Evolutionary conservation across 805 yeast genomes (phyloP).

Genomic region (Zygoascus ofunaensis): DNA sequence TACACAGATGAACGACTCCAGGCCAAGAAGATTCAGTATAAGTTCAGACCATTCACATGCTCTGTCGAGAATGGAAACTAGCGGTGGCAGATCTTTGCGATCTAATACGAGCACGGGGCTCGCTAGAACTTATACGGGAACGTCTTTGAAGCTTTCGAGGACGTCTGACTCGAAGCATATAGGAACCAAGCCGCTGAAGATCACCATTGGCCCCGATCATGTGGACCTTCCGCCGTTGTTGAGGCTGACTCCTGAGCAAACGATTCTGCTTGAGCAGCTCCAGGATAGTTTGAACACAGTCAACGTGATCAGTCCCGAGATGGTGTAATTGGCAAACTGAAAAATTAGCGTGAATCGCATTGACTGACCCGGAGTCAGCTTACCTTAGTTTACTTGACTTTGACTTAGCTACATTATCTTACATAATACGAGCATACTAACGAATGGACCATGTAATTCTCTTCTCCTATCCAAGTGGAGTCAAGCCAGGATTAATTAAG

Average conservation of each 20-base stretch:
- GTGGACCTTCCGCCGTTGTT: conserved; percentile 3
- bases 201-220: conserved; percentile 2
- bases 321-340: background rate
- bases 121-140: background rate
- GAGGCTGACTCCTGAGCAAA: conserved; percentile 18
- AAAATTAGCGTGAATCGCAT: too few relatives aligned
- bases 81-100: background rate
- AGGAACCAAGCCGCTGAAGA: conserved; percentile 1
- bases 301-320: conserved; percentile 2
- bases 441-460: too few relatives aligned
- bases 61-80: background rate
- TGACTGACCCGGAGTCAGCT: too few relatives aligned
- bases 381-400: too few relatives aligned
- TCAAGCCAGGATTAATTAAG: too few relatives aligned
- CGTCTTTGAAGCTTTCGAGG: background rate
- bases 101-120: background rate
- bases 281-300: conserved; percentile 2
- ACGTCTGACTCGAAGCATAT: conserved; percentile 1
- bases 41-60: background rate
- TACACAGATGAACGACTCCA: background rate
- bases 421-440: too few relatives aligned
- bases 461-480: too few relatives aligned
- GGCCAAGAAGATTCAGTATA: too few relatives aligned
- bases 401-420: too few relatives aligned
- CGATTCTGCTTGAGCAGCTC: conserved; percentile 16